phyloP scores from a whole-genome alignment of 495 filamentous ascomycete genomes.

The Podospora pseudopauciseta region DNA sequence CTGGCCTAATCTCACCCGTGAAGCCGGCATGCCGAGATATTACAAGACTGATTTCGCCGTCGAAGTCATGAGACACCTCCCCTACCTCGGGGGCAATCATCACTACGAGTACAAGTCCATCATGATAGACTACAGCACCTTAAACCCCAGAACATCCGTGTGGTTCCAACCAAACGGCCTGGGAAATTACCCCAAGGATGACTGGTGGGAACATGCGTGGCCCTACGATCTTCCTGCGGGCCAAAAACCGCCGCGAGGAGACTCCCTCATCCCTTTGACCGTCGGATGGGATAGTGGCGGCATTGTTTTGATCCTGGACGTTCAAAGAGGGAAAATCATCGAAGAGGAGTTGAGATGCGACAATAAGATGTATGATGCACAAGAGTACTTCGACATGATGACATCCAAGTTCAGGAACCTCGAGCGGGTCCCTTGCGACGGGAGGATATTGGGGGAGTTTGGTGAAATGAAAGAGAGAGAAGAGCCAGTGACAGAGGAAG shows the following conservation, averaged over 20 bases:
- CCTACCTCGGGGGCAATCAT: not conserved
- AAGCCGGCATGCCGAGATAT: not conserved
- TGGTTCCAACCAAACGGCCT: not conserved
- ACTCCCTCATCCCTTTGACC: not conserved
- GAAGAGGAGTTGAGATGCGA: not conserved
- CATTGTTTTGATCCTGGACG: not conserved
- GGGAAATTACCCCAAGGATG: not conserved
- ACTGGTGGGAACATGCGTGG: not conserved
- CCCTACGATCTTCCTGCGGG: too few species aligned
- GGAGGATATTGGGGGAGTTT: not conserved
- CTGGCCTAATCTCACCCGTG: not conserved
- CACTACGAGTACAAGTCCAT: not conserved
- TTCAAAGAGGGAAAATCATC: not conserved
- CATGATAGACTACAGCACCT: not conserved
- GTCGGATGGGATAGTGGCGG: not conserved
- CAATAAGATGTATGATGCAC: not conserved
- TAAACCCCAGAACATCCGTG: not conserved
- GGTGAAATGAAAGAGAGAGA: not conserved
- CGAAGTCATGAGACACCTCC: not conserved
- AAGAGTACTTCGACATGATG: not conserved
- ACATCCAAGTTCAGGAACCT: not conserved
- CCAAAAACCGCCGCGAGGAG: not conserved
- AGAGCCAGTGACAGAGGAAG: not conserved
- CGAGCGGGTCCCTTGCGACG: not conserved
- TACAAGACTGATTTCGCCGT: not conserved